A percentile compares a stretch with the other conserved stretches of the same genome.
Conservation (phyloP, 73 alveolate species). For the Tetrahymena borealis region DNA sequence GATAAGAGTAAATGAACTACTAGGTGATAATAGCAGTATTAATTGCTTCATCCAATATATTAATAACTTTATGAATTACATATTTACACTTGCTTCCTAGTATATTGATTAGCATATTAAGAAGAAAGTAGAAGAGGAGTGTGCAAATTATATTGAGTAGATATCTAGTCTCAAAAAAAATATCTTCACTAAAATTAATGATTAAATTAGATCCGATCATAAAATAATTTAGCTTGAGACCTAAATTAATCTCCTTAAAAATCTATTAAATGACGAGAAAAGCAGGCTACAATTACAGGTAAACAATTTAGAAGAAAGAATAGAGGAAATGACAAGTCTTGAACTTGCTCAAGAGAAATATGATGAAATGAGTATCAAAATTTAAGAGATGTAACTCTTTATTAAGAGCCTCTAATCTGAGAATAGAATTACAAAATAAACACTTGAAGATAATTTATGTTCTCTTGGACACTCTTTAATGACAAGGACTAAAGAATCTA, state of each 20-base stretch:
- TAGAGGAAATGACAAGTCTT: not conserved
- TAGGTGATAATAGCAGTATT: not conserved
- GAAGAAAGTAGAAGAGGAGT: not conserved
- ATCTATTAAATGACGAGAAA: not conserved
- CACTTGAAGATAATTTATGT: not conserved
- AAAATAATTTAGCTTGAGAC: not conserved
- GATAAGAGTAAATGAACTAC: not conserved
- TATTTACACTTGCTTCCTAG: not conserved
- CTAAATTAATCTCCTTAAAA: not conserved
- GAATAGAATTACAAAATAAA: not conserved
- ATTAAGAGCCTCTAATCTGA: not conserved
- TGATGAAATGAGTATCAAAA: not conserved
- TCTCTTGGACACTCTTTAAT: not conserved
- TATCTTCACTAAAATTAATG: not conserved
- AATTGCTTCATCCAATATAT: not conserved
- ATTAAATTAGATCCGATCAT: not conserved
- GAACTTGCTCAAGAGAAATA: not conserved
- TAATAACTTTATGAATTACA: not conserved
- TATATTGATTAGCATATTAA: not conserved
- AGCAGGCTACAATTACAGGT: not conserved
- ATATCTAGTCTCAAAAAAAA: not conserved
- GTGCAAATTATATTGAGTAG: not conserved
- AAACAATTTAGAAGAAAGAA: not conserved
- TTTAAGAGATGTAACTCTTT: not conserved
- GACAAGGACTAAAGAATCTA: not conserved